phyloP scores from a whole-genome alignment of 345 rosid genomes.

The Heritiera fomes region DNA sequence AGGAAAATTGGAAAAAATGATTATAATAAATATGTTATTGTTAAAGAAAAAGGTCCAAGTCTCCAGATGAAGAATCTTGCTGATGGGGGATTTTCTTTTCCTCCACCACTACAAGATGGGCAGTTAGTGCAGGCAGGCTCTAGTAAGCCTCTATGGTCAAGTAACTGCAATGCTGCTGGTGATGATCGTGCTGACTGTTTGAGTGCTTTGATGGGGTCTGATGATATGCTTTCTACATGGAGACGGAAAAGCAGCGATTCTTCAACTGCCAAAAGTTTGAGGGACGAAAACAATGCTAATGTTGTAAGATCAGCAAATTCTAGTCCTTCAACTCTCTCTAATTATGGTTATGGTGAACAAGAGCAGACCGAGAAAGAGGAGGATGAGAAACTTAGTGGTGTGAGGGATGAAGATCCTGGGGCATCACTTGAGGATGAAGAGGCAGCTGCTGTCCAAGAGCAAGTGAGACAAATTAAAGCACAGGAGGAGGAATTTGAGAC shows the following conservation, averaged over 20 bases:
- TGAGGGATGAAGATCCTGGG: constrained; percentile 70
- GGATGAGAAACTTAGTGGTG: constrained; percentile 47
- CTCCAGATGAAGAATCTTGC: constrained; percentile 50
- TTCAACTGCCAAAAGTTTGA: constrained; percentile 68
- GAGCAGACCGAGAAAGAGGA: constrained; percentile 57
- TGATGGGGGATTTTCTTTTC: constrained; percentile 76
- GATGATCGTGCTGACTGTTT: constrained; percentile 52
- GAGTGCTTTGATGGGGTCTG: constrained; percentile 58
- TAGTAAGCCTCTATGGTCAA: constrained; percentile 68
- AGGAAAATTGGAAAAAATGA: constrained; percentile 52
- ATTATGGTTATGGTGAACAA: constrained; percentile 61
- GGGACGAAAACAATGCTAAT: constrained; percentile 61
- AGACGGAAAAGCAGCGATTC: constrained; percentile 78
- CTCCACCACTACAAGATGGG: constrained; percentile 63
- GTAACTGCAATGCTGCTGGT: constrained; percentile 46
- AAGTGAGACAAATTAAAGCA: constrained; percentile 91
- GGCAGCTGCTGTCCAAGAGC: constrained; percentile 94
- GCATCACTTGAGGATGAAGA: constrained; percentile 89
- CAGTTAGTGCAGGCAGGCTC: constrained; percentile 56
- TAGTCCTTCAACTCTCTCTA: constrained; percentile 66
- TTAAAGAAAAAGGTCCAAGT: constrained; percentile 48
- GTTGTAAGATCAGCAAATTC: constrained; percentile 64
- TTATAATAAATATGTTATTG: constrained; percentile 41
- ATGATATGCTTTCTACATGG: constrained; percentile 78
- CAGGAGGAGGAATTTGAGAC: constrained; percentile 99